Percentiles rank a stretch among this genome's conserved stretches.
phyloP scores from a whole-genome alignment of 2,329 filamentous ascomycete genomes.

The Alternaria longipes region DNA sequence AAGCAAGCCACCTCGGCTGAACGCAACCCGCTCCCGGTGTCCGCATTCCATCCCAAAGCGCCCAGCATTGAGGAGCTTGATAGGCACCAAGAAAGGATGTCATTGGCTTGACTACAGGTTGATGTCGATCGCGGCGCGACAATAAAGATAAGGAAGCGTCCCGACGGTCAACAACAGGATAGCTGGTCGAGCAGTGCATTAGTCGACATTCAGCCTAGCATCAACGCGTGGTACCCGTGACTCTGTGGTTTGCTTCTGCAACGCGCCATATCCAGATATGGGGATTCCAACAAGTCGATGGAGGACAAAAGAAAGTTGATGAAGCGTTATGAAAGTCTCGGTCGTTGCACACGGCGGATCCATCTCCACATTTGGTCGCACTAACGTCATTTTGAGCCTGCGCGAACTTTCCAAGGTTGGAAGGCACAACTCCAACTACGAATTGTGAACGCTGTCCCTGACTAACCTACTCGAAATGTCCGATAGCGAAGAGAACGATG shows the following conservation, averaged over 20 bases:
- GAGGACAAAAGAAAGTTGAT: neutral
- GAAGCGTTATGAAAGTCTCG: neutral
- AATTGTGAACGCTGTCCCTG: neutral
- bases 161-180: neutral
- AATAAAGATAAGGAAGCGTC: slow-evolving; percentile 14
- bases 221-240: neutral
- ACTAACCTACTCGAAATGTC: slow-evolving; percentile 26
- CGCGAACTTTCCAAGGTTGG: neutral
- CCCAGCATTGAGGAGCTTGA: slow-evolving; percentile 34
- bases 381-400: slow-evolving; percentile 13
- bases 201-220: neutral
- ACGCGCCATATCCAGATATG: neutral
- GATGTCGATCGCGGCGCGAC: slow-evolving; percentile 1
- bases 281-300: neutral
- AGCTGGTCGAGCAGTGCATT: neutral
- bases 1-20: slow-evolving; percentile 20
- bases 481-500: slow-evolving; percentile 42
- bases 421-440: slow-evolving; percentile 6
- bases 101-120: slow-evolving; percentile 18
- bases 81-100: slow-evolving; percentile 22
- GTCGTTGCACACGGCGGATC: neutral
- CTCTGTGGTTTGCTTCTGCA: neutral
- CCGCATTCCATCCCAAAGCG: slow-evolving; percentile 15
- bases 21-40: slow-evolving; percentile 12
- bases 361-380: slow-evolving; percentile 5